phyloP scores from a whole-genome alignment of 1,284 basidiomycete species.

The Cutaneotrichosporon mucoides region DNA sequence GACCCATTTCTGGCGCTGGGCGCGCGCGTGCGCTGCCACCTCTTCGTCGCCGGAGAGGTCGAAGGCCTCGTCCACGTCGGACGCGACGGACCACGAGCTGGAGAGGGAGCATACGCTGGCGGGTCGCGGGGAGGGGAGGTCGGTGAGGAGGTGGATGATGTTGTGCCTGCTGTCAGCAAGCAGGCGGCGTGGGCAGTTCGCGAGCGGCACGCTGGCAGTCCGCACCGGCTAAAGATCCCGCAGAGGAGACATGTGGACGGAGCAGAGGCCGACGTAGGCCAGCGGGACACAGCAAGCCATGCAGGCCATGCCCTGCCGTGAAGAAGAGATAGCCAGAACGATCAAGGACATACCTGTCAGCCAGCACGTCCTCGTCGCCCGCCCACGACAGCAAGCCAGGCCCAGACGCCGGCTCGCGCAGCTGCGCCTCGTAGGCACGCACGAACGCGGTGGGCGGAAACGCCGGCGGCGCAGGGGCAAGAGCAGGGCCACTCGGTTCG shows the following conservation, averaged over 20 bases:
- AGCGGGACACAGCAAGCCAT: no score
- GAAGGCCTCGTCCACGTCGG: slow-evolving; percentile 75
- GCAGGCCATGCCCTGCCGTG: no score
- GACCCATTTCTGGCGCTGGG: slow-evolving; percentile 62
- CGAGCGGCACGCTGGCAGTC: no score
- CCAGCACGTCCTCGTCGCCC: slow-evolving; percentile 27
- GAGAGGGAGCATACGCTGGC: slow-evolving; percentile 9
- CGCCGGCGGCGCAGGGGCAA: no score
- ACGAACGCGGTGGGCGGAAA: slow-evolving; percentile 11
- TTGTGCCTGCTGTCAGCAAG: slow-evolving; percentile 61
- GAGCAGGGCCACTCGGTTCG: no score
- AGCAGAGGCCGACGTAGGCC: no score
- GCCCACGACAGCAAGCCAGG: slow-evolving; percentile 27
- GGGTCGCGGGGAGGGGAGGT: slow-evolving; percentile 25
- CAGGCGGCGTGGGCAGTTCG: background rate
- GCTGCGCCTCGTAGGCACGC: slow-evolving; percentile 41
- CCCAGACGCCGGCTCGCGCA: slow-evolving; percentile 9
- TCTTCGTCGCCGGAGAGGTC: slow-evolving; percentile 65
- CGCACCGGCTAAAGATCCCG: no score
- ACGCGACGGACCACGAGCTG: slow-evolving; percentile 65
- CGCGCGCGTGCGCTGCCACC: slow-evolving; percentile 58
- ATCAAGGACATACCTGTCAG: slow-evolving; percentile 28
- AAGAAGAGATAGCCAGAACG: no score
- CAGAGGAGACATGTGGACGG: no score
- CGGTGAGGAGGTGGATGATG: slow-evolving; percentile 64